Conservation (phyloP, 352 stramenopile genomes). For the Pythium rishiriense region DNA sequence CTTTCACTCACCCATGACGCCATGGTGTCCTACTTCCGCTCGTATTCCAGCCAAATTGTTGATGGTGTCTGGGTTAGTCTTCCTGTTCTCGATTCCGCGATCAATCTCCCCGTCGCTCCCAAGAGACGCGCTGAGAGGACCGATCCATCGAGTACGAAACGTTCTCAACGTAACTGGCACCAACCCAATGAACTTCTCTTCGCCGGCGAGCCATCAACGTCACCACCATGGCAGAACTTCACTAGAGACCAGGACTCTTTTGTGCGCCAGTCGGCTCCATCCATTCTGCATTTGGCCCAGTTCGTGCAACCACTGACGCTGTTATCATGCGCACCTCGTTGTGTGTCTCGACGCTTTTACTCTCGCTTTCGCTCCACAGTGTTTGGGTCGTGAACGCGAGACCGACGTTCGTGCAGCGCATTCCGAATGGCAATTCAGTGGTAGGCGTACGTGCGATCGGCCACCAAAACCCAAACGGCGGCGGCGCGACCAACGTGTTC, state of each 20-base stretch:
- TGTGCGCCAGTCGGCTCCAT: too few species aligned
- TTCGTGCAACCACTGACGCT: neutral
- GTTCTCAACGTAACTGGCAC: constrained; percentile 17
- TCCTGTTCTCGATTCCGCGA: too few species aligned
- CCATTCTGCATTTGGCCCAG: too few species aligned
- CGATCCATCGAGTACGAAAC: neutral
- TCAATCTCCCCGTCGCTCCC: neutral
- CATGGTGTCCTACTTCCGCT: constrained; percentile 9
- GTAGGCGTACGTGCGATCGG: constrained; percentile 54
- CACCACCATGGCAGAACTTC: too few species aligned
- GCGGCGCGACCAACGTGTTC: constrained; percentile 62
- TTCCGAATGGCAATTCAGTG: constrained; percentile 62
- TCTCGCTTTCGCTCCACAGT: neutral
- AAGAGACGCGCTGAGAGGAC: constrained; percentile 20
- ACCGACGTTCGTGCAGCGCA: constrained; percentile 48
- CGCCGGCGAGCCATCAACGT: too few species aligned
- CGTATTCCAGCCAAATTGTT: too few species aligned
- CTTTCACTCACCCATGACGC: constrained; percentile 26
- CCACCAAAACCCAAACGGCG: constrained; percentile 46
- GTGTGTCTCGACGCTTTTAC: neutral
- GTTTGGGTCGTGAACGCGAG: constrained; percentile 4
- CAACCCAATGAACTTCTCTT: too few species aligned
- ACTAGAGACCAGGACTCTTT: too few species aligned
- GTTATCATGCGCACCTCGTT: neutral
- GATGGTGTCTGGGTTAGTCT: too few species aligned